Base-by-base conservation (phyloP, 2,329 filamentous ascomycete genomes). In the Fusarium heterosporum region DNA sequence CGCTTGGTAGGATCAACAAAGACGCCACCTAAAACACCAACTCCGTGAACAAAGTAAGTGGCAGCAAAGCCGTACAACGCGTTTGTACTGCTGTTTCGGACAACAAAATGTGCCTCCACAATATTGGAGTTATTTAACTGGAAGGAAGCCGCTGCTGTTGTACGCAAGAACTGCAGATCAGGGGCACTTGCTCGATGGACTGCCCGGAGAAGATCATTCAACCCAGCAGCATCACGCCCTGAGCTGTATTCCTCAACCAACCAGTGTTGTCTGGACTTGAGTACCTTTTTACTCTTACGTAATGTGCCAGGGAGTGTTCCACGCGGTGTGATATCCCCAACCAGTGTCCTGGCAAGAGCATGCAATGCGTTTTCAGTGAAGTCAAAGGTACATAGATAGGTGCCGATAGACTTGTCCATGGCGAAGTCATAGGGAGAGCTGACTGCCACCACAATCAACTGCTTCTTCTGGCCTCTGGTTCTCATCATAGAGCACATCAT, bases 351-450 rank as follows among this genome's bases (percentile, higher is more conserved):
- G 17, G 96, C 93, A 6, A 97, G 81, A 2, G 93, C 92, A 62
- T 91, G 89, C 80, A 97, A 87, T 17, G 95, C 93, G 9, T 92
- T 95, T 72, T 97, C 95, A 1, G 95, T 97, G 73, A 97, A 97
- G 79, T 97, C 94, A 77, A 96, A 97, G 0, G 94, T 97, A 81
- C 95, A 97, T 39, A 98, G 86, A 73, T 97, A 97, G 1, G 94
- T 97, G 8, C 92, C 92, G 39, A 98, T 95, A 1, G 89, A 89
- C 67, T 91, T 90, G 73, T 98, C 95, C 86, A 95, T 93, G 42
- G 93, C 93, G 76, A 98, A 98, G 77, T 98, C 95, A 77, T 97
- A 98, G 0, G 95, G 95, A 1, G 94, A 97, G 78, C 93, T 97
- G 69, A 97, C 94, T 1, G 95, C 92, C 9, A 97, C 91, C 5